Evolutionary conservation across 805 yeast species (phyloP), one percentile per base, ranked within the genome.

Genomic region (Lipomyces orientalis): DNA sequence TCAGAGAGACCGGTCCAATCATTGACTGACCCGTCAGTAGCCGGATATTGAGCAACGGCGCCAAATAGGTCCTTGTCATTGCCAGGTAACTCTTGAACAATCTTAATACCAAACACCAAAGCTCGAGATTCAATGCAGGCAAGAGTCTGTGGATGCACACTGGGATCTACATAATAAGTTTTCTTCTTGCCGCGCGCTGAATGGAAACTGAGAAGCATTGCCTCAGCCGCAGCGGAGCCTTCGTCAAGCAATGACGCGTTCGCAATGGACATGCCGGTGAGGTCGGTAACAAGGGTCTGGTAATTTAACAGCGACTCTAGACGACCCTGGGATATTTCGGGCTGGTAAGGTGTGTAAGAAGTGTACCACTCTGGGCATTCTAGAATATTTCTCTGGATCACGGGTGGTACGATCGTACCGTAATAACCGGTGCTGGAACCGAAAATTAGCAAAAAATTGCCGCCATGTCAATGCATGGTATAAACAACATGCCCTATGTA

Each of bases 331-430:
- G 97, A 90, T 66, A 95, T 93, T 79, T 95, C 99, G 0, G 99
- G 97, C 81, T 95, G 99, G 79, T 95, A 95, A 46, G 99, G 99
- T 31, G 99, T 95, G 78, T 95, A 95, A 0, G 98, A 92, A 25
- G 99, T 95, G 83, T 95, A 95, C 99, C 99, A 95, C 77, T 93
- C 97, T 5, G 99, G 99, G 69, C 89, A 87, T 79, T 95, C 99
- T 65, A 95, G 81, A 66, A 95, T 79, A 75, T 95, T 95, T 77
- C 99, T 87, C 81, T 91, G 96, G 73, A 95, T 90, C 46, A 94
- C 97, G 1, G 97, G 90, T 0, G 99, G 99, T 58, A 91, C 82
- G 62, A 86, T 83, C 0, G 98, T 94, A 67, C 97, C 97, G 73
- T 91, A 90, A 79, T 94, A 95, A 54, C 99, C 99, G 77, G 91